A percentile compares a stretch with the other conserved stretches of the same genome.
Evolutionary conservation across 768 basidiomycete genomes (phyloP).

Genomic region (Strobilomyces echinocephalus): DNA sequence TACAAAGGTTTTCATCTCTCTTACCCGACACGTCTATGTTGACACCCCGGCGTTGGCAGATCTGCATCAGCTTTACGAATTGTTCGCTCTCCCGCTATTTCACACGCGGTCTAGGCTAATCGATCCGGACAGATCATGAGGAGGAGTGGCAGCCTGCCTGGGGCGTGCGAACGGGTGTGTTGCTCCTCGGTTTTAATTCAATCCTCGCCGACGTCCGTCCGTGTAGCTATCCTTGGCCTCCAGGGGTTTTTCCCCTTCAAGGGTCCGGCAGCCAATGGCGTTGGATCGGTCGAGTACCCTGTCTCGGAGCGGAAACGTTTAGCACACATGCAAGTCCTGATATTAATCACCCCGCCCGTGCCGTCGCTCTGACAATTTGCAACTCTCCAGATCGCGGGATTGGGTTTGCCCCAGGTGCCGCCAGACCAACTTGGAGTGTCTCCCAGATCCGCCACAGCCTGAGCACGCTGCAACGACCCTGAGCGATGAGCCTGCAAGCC

Average conservation of each 20-base stretch:
- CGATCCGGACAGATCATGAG: conserved; percentile 66
- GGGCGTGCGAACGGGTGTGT: conserved; percentile 89
- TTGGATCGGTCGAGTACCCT: conserved; percentile 84
- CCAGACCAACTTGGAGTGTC: conserved; percentile 57
- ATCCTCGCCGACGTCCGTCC: conserved; percentile 6
- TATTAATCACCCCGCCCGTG: conserved; percentile 5
- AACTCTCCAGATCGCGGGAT: conserved; percentile 57
- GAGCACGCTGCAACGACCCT: conserved; percentile 13
- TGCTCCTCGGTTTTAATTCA: conserved; percentile 11
- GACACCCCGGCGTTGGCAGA: conserved; percentile 40
- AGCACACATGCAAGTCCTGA: conserved; percentile 59
- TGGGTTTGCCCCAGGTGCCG: conserved; percentile 78
- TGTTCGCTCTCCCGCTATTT: conserved; percentile 48
- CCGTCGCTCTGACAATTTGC: conserved; percentile 8
- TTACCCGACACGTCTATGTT: conserved; percentile 12
- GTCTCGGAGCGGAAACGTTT: conserved; percentile 70
- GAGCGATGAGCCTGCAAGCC: conserved; percentile 4
- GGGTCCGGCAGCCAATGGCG: conserved; percentile 80
- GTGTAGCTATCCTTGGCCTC: conserved; percentile 74
- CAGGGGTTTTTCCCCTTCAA: conserved; percentile 88
- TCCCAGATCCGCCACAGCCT: conserved; percentile 64
- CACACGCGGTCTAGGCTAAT: conserved; percentile 27
- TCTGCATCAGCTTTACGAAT: conserved; percentile 89
- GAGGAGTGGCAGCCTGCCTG: conserved; percentile 98
- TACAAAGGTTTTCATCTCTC: conserved; percentile 64